A percentile compares a stretch with the other conserved stretches of the same genome.
These are phyloP conservation scores for Neoarthrinium moseri DNA, from an alignment of 2,329 filamentous ascomycete genomes.

Conservation along the genomic window DNA sequence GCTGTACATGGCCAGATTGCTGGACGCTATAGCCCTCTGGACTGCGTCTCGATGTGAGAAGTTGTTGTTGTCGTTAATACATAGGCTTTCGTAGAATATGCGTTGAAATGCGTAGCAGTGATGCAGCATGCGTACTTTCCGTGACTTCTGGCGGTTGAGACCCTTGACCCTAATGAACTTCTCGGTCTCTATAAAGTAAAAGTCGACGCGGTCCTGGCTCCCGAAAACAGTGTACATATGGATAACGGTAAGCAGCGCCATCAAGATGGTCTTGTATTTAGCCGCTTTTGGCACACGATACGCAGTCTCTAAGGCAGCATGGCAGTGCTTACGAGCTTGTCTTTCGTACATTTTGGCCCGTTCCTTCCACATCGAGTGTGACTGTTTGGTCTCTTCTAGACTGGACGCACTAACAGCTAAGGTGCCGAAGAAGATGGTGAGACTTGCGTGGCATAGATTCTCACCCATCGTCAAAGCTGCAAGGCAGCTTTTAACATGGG, in stretches of 20 bases:
- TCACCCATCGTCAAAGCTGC: constrained; percentile 35
- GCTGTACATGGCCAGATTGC: constrained; percentile 13
- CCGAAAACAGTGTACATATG: constrained; percentile 33
- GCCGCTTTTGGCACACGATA: constrained; percentile 29
- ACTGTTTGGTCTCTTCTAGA: constrained; percentile 23
- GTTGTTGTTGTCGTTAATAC: constrained; percentile 17
- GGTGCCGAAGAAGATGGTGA: constrained; percentile 34
- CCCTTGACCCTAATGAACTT: constrained; percentile 37
- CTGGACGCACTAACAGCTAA: constrained; percentile 38
- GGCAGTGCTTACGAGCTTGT: constrained; percentile 10
- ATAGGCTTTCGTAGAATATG: constrained; percentile 37
- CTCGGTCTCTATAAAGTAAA: constrained; percentile 37
- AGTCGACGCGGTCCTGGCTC: constrained; percentile 31
- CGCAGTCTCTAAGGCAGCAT: constrained; percentile 28
- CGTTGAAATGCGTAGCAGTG: constrained; percentile 39
- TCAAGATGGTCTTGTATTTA: constrained; percentile 40
- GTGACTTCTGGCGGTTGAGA: constrained; percentile 33
- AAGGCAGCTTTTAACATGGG: constrained; percentile 32
- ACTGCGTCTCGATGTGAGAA: constrained; percentile 18
- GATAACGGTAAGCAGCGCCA: constrained; percentile 38
- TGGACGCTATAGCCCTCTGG: constrained; percentile 17
- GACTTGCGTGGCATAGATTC: constrained; percentile 29
- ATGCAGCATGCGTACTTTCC: constrained; percentile 38
- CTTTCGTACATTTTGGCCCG: constrained; percentile 25
- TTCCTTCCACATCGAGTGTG: constrained; percentile 28